Evolutionary conservation across 2,329 filamentous ascomycete genomes (phyloP).

Genomic region (Fusarium mangiferae): DNA sequence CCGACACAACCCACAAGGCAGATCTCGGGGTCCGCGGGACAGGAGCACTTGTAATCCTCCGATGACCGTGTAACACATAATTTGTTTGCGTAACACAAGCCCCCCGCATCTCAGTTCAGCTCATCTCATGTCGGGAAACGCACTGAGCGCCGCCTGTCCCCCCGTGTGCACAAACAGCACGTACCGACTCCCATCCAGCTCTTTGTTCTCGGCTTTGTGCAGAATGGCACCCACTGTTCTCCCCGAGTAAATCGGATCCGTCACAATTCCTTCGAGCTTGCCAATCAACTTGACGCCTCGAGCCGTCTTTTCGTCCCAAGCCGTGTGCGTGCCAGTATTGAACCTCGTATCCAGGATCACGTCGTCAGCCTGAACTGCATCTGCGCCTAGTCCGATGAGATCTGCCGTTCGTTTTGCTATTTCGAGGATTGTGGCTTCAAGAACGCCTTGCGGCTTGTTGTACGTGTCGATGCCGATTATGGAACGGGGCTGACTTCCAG

Average conservation of each 20-base stretch:
- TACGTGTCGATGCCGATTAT: background rate
- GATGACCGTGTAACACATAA: background rate
- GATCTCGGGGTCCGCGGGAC: background rate
- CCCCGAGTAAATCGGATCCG: background rate
- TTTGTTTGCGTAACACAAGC: background rate
- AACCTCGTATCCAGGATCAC: background rate
- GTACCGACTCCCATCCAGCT: background rate
- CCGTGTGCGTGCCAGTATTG: background rate
- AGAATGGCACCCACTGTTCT: background rate
- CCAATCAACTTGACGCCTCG: background rate
- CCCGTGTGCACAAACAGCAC: background rate
- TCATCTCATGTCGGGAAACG: background rate
- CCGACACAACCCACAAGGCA: background rate
- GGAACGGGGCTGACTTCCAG: background rate
- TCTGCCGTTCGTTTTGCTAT: background rate
- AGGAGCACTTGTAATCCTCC: background rate
- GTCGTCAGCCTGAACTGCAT: background rate
- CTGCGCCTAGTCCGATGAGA: background rate
- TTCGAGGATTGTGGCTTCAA: background rate
- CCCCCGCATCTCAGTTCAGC: background rate
- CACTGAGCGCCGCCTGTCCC: background rate
- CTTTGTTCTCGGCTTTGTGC: background rate
- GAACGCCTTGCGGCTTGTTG: background rate
- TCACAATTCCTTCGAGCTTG: background rate
- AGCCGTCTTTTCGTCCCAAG: background rate